These are phyloP conservation scores for Pyricularia sp. DNA, from an alignment of 2,329 filamentous ascomycete genomes.

Conservation along the genomic window DNA sequence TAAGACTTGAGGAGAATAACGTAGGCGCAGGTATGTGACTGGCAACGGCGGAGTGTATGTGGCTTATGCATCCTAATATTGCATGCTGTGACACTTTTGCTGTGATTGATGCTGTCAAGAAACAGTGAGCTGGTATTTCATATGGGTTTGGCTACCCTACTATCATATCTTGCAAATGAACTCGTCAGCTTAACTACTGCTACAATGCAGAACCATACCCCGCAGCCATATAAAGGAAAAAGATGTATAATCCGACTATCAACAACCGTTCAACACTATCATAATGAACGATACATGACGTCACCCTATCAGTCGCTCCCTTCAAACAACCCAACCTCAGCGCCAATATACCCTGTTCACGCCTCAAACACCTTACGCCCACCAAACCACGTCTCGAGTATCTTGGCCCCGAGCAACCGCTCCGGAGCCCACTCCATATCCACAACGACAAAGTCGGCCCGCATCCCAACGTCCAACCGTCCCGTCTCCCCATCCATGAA, in stretches of 20 bases:
- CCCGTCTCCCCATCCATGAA: constrained; percentile 47
- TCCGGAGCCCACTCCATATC: constrained; percentile 39
- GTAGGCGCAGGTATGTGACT: too few relatives aligned
- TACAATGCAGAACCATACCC: too few relatives aligned
- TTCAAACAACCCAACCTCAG: background rate
- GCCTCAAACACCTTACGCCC: constrained; percentile 29
- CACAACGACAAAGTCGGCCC: constrained; percentile 48
- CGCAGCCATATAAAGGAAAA: too few relatives aligned
- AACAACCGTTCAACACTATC: background rate
- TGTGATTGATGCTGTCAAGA: too few relatives aligned
- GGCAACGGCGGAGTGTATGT: too few relatives aligned
- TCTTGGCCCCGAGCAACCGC: constrained; percentile 32
- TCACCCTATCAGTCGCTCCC: background rate
- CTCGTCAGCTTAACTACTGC: too few relatives aligned
- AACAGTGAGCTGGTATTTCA: too few relatives aligned
- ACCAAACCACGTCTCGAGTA: constrained; percentile 44
- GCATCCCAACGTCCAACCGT: constrained; percentile 37
- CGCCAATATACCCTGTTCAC: background rate
- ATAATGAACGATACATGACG: background rate
- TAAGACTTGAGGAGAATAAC: too few relatives aligned
- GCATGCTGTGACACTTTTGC: background rate
- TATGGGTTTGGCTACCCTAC: too few relatives aligned
- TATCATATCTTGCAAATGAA: too few relatives aligned
- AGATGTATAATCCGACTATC: too few relatives aligned
- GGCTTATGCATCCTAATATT: background rate